These are phyloP conservation scores for Bathelium albidoporum DNA, from an alignment of 495 filamentous ascomycete genomes.

Conservation along the genomic window DNA sequence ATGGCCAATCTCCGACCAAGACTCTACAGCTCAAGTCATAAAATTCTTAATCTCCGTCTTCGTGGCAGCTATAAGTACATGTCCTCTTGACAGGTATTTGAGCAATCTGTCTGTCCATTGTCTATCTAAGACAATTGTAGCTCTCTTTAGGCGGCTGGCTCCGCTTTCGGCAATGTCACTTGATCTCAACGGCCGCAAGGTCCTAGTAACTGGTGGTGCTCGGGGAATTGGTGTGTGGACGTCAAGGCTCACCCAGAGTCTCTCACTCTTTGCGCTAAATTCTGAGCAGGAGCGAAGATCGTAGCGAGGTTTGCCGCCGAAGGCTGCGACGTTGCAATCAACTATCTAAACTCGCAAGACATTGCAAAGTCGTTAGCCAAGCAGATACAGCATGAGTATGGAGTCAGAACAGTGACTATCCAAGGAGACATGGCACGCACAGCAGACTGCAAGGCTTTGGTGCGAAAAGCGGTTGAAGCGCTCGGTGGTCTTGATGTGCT, in stretches of 20 bases:
- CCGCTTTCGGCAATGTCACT: no score
- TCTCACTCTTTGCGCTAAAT: not conserved
- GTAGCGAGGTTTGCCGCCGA: slow-evolving; percentile 55
- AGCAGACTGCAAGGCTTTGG: slow-evolving; percentile 42
- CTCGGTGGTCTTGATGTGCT: slow-evolving; percentile 57
- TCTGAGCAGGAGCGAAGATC: slow-evolving; percentile 51
- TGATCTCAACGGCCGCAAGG: slow-evolving; percentile 51
- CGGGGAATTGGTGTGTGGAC: slow-evolving; percentile 34
- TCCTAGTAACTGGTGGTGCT: slow-evolving; percentile 59
- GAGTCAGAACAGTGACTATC: slow-evolving; percentile 45
- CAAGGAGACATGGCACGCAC: slow-evolving; percentile 51
- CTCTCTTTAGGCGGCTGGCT: no score
- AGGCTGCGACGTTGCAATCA: slow-evolving; percentile 59
- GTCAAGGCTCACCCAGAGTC: not conserved
- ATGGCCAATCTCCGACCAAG: no score
- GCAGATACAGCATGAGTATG: slow-evolving; percentile 41
- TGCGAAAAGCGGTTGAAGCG: slow-evolving; percentile 45
- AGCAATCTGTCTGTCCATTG: no score
- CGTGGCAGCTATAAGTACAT: no score
- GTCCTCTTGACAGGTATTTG: no score
- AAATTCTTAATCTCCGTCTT: no score
- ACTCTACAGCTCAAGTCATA: no score
- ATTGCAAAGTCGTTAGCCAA: slow-evolving; percentile 45
- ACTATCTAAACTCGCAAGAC: slow-evolving; percentile 49
- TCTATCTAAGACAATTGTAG: no score